These are phyloP conservation scores for Stephanodiscus minutulus DNA, from an alignment of 108 stramenopile genomes.

Conservation along the genomic window DNA sequence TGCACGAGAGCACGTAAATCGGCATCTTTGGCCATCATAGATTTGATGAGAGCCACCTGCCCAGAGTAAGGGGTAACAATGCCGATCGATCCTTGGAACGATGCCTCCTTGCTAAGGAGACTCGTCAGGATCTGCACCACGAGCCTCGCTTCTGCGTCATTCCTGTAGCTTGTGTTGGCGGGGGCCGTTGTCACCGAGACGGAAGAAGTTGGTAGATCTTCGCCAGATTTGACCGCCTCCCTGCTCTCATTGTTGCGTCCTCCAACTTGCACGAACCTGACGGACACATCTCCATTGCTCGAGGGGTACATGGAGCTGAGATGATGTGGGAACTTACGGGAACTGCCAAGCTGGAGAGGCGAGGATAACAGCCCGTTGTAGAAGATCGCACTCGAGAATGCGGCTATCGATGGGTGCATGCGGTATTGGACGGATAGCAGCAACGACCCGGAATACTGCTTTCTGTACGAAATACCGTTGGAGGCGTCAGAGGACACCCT, in stretches of 20 bases:
- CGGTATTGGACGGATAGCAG: slow-evolving; percentile 92
- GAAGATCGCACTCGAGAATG: slow-evolving; percentile 88
- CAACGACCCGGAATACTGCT: slow-evolving; percentile 79
- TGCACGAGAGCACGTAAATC: slow-evolving; percentile 47
- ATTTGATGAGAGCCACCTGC: slow-evolving; percentile 89
- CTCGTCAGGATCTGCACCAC: slow-evolving; percentile 57
- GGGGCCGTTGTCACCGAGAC: slow-evolving; percentile 32
- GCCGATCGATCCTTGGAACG: slow-evolving; percentile 68
- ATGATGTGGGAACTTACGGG: slow-evolving; percentile 57
- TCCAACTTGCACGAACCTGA: slow-evolving; percentile 72
- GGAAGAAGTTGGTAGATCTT: slow-evolving; percentile 11
- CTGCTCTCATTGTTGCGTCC: slow-evolving; percentile 70
- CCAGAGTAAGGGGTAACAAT: slow-evolving; percentile 96
- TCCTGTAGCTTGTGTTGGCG: slow-evolving; percentile 47
- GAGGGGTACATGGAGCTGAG: slow-evolving; percentile 50
- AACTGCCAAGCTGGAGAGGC: slow-evolving; percentile 53
- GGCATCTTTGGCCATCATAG: slow-evolving; percentile 59
- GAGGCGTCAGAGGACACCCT: slow-evolving; percentile 10
- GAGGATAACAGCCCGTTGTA: slow-evolving; percentile 79
- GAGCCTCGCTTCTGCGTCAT: slow-evolving; percentile 69
- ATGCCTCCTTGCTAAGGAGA: slow-evolving; percentile 47
- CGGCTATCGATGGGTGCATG: slow-evolving; percentile 97
- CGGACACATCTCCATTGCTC: slow-evolving; percentile 32
- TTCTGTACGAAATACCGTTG: slow-evolving; percentile 61
- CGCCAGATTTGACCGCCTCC: slow-evolving; percentile 40